Evolutionary conservation across 2,329 filamentous ascomycete species (phyloP), one percentile per base, ranked within the genome.

Genomic region (Epichloe bromicola): DNA sequence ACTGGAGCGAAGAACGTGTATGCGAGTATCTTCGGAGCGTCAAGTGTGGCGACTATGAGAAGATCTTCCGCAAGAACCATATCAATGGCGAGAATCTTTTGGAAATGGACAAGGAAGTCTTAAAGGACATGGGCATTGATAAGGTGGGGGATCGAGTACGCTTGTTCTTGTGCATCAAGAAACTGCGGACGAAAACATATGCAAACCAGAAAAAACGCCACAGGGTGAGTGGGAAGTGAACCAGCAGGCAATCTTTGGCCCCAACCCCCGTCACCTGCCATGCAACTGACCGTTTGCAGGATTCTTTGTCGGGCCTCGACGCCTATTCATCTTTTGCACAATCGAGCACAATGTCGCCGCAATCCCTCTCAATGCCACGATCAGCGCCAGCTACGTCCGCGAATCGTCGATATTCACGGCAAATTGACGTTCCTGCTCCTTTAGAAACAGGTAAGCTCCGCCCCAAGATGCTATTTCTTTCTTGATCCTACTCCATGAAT

Each of bases 121-220:
- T 98, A 56, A 94, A 95, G 68, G 93, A 98, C 67, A 95, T 98
- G 81, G 93, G 93, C 42, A 91, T 98, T 59, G 94, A 95, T 59
- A 98, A 97, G 69, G 87, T 98, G 57, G 93, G 93, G 56, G 93
- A 98, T 67, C 83, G 93, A 50, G 91, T 98, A 37, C 86, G 91
- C 56, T 84, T 98, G 54, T 90, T 88, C 61, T 76, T 90, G 55
- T 83, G 84, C 57, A 89, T 91, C 63, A 91, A 91, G 71, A 86
- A 88, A 66, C 73, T 93, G 51, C 76, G 87, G 57, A 88, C 83
- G 51, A 87, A 82, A 66, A 80, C 85, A 5, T 85, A 85, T 58
- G 80, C 84, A 53, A 87, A 85, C 61, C 81, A 84, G 60, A 88
- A 86, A 68, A 89, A 88, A 71, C 81, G 88, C 54, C 88, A 95